These are phyloP conservation scores for Phoma sp. DNA, from an alignment of 2,329 filamentous ascomycete species.

Conservation along the genomic window DNA sequence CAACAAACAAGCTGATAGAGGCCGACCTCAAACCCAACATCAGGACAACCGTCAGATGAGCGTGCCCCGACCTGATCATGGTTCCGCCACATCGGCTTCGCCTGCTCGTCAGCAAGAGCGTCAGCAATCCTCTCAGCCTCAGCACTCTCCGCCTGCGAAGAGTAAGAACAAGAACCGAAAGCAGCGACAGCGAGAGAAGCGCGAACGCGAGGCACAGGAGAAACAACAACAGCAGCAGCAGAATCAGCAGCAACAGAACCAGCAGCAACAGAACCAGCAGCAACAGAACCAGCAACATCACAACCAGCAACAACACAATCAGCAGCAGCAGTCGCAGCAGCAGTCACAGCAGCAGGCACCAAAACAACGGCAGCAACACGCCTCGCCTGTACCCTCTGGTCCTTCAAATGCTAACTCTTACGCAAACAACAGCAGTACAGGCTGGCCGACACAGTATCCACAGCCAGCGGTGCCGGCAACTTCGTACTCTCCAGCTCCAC, in stretches of 20 bases:
- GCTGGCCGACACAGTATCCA: slow-evolving; percentile 29
- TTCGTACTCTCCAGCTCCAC: slow-evolving; percentile 22
- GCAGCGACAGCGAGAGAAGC: slow-evolving; percentile 37
- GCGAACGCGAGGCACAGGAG: slow-evolving; percentile 32
- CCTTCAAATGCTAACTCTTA: slow-evolving; percentile 29
- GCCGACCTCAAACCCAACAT: slow-evolving; percentile 30
- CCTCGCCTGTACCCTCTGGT: slow-evolving; percentile 27
- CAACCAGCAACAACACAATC: slow-evolving; percentile 3
- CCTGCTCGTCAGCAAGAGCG: slow-evolving; percentile 31
- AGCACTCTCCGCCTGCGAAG: slow-evolving; percentile 30
- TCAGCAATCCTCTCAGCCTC: slow-evolving; percentile 23
- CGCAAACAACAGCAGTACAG: slow-evolving; percentile 28
- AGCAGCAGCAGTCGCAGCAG: slow-evolving; percentile 22
- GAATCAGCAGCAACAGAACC: slow-evolving; percentile 1
- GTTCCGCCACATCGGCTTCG: slow-evolving; percentile 34
- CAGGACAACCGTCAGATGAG: slow-evolving; percentile 34
- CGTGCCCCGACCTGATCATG: slow-evolving; percentile 21
- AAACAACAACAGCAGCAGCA: slow-evolving; percentile 24
- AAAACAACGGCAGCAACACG: slow-evolving; percentile 21
- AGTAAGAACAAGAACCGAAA: slow-evolving; percentile 43
- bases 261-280: slow-evolving; percentile 16
- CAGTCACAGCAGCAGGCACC: slow-evolving; percentile 19
- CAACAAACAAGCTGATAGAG: slow-evolving; percentile 34
- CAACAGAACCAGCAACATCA: slow-evolving; percentile 19
- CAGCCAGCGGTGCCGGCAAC: slow-evolving; percentile 28